Evolutionary conservation across 108 stramenopile genomes (phyloP).

Genomic region (Skeletonema tropicum): DNA sequence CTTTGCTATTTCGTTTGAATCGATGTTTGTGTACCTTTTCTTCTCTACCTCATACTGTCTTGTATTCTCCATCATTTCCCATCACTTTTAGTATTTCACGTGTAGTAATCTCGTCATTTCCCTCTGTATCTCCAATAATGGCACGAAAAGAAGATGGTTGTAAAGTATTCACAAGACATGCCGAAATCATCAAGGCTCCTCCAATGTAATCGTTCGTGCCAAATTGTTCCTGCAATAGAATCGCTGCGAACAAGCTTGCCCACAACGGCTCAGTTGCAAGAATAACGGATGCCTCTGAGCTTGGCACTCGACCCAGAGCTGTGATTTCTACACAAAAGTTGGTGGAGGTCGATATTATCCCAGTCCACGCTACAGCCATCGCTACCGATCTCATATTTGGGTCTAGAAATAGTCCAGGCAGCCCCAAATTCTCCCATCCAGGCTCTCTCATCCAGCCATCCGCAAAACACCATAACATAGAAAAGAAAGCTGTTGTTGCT

Average conservation of each 20-base stretch:
- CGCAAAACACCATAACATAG: slow-evolving; percentile 40
- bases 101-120: not conserved
- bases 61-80: not conserved
- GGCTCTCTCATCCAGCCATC: slow-evolving; percentile 48
- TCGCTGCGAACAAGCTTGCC: slow-evolving; percentile 48
- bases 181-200: slow-evolving; percentile 47
- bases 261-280: slow-evolving; percentile 59
- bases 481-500: slow-evolving; percentile 26
- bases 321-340: slow-evolving; percentile 52
- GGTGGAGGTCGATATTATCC: slow-evolving; percentile 42
- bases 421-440: slow-evolving; percentile 25
- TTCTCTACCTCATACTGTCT: not conserved
- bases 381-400: slow-evolving; percentile 38
- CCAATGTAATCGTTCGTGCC: slow-evolving; percentile 44
- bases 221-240: slow-evolving; percentile 41
- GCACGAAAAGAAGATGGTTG: slow-evolving; percentile 5
- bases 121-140: not conserved
- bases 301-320: slow-evolving; percentile 38
- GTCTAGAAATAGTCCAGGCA: slow-evolving; percentile 41
- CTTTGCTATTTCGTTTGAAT: too few species aligned
- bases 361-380: slow-evolving; percentile 49
- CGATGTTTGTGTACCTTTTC: too few species aligned
- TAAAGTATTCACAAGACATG: slow-evolving; percentile 46
- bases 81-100: not conserved
- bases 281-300: slow-evolving; percentile 51